Evolutionary conservation across 2,329 filamentous ascomycete genomes (phyloP), one percentile per base, ranked within the genome.

Genomic region (Hypoxylon sp.): DNA sequence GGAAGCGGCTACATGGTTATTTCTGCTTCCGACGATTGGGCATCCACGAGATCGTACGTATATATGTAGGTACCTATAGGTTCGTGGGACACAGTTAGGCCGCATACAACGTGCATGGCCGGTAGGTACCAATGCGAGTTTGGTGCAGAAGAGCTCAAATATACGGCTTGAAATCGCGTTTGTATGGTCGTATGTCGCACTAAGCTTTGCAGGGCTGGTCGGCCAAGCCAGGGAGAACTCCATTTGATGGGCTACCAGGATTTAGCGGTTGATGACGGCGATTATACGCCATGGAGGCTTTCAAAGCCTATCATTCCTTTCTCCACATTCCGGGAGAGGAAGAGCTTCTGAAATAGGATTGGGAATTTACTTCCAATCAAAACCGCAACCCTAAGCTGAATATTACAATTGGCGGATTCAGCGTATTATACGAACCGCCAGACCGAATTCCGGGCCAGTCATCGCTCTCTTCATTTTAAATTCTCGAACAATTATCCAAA

Each of bases 11-110:
- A 61, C 62, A 66, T 55, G 60, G 57, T 48, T 67, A 38, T 32
- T 63, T 57, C 64, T 36, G 30, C 58, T 67, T 58, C 64, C 66
- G 68, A 67, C 70, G 63, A 75, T 75, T 75, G 73, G 74, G 74
- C 74, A 74, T 60, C 69, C 51, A 73, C 62, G 61, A 61, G 65
- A 67, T 60, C 66, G 66, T 53, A 60, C 52, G 60, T 63, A 73
- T 73, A 67, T 72, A 72, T 72, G 70, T 70, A 68, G 38, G 38
- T 43, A 43, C 38, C 38, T 49, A 43, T 34, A 56, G 67, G 74
- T 76, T 74, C 70, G 73, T 74, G 69, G 74, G 73, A 75, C 75
- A 73, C 63, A 72, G 68, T 73, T 73, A 65, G 74, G 75, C 71
- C 74, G 75, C 75, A 77, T 76, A 72, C 67, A 65, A 69, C 67